Evolutionary conservation across 2,329 filamentous ascomycete genomes (phyloP).

Genomic region (Microdochium bolleyi): DNA sequence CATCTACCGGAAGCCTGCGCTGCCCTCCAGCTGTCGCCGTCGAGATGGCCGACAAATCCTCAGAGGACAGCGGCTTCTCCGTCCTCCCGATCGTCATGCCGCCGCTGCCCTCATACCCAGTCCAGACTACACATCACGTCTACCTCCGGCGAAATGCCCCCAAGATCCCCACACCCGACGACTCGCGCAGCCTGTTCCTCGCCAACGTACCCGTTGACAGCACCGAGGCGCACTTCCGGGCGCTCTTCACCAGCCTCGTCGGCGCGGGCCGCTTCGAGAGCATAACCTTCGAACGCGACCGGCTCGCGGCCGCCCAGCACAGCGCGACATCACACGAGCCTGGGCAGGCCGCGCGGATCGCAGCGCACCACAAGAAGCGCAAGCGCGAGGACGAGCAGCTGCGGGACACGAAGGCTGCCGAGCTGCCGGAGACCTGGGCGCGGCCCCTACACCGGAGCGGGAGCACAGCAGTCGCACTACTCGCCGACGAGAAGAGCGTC

Average conservation of each 20-base stretch:
- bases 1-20: not conserved
- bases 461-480: slow-evolving; percentile 69
- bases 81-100: slow-evolving; percentile 63
- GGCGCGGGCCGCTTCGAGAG: slow-evolving; percentile 71
- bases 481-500: slow-evolving; percentile 76
- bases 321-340: slow-evolving; percentile 32
- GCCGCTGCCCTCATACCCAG: slow-evolving; percentile 51
- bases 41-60: slow-evolving; percentile 26
- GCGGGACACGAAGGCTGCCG: slow-evolving; percentile 47
- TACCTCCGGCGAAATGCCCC: slow-evolving; percentile 81
- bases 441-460: slow-evolving; percentile 64
- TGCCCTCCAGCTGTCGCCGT: not conserved
- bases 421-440: slow-evolving; percentile 67
- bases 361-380: slow-evolving; percentile 38
- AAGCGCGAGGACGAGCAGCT: slow-evolving; percentile 30
- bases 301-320: slow-evolving; percentile 27
- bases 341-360: slow-evolving; percentile 29
- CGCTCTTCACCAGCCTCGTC: slow-evolving; percentile 66
- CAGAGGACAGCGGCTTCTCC: slow-evolving; percentile 53
- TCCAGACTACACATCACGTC: slow-evolving; percentile 66
- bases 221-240: slow-evolving; percentile 67
- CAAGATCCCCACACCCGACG: slow-evolving; percentile 64
- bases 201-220: slow-evolving; percentile 83
- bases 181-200: slow-evolving; percentile 77
- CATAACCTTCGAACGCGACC: slow-evolving; percentile 63